Evolutionary conservation across 1,284 basidiomycete species (phyloP).

Genomic region (Austroboletus novae-zelandiae): DNA sequence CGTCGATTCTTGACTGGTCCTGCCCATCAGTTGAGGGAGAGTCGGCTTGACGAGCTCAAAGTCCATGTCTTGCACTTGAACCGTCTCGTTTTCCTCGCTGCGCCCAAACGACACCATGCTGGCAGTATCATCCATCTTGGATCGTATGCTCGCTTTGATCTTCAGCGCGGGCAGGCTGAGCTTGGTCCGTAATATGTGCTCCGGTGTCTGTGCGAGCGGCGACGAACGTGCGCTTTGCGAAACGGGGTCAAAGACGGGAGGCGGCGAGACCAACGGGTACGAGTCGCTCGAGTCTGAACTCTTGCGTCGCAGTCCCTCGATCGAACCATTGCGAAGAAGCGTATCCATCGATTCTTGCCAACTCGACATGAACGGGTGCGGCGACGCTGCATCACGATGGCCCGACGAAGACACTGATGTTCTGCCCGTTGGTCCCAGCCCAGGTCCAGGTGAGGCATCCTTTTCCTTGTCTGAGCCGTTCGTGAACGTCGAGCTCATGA

Average conservation of each 20-base stretch:
- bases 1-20: constrained; percentile 56
- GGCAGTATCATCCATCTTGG: constrained; percentile 26
- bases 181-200: constrained; percentile 23
- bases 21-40: constrained; percentile 42
- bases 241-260: constrained; percentile 14
- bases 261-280: constrained; percentile 23
- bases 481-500: constrained; percentile 11
- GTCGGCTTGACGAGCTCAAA: constrained; percentile 72
- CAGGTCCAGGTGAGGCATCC: constrained; percentile 11
- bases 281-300: constrained; percentile 32
- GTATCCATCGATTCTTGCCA: constrained; percentile 20
- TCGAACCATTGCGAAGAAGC: constrained; percentile 14
- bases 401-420: constrained; percentile 15
- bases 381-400: constrained; percentile 8
- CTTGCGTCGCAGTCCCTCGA: constrained; percentile 17
- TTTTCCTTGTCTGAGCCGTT: constrained; percentile 18
- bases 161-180: constrained; percentile 32
- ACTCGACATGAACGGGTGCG: constrained; percentile 9
- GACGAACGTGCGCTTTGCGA: constrained; percentile 22
- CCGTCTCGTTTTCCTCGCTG: constrained; percentile 40
- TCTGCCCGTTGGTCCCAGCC: not conserved
- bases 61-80: constrained; percentile 76
- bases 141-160: constrained; percentile 20
- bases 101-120: constrained; percentile 26
- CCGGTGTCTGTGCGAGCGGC: constrained; percentile 22